A percentile compares a stretch with the other conserved stretches of the same genome.
phyloP scores from a whole-genome alignment of 176 grass and related monocot species.

The Lolium perenne region DNA sequence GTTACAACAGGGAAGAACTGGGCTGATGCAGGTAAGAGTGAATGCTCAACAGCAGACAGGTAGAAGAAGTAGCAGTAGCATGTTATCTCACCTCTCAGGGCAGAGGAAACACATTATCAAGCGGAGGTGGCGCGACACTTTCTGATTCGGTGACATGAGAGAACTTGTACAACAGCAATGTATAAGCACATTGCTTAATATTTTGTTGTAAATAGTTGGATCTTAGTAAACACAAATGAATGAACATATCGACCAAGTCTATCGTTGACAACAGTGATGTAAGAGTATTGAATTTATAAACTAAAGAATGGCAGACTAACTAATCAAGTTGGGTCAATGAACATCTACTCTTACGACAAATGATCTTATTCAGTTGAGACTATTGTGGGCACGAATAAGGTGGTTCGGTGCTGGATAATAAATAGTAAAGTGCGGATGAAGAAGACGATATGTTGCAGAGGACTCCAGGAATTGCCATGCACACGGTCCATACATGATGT shows the following conservation, averaged over 20 bases:
- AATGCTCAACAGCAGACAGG: conserved; percentile 50
- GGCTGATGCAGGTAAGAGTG: conserved; percentile 36
- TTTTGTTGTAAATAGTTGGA: no score
- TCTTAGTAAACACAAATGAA: no score
- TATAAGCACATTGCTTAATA: no score
- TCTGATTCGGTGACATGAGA: not conserved
- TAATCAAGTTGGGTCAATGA: not conserved
- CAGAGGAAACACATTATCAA: not conserved
- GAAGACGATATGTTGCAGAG: not conserved
- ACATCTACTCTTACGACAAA: not conserved
- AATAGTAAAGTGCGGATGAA: not conserved
- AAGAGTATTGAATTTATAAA: no score
- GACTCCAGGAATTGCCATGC: not conserved
- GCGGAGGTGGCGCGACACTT: not conserved
- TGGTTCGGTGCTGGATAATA: not conserved
- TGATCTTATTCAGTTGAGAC: not conserved
- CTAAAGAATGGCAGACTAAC: not conserved
- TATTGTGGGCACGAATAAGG: not conserved
- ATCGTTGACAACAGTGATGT: no score
- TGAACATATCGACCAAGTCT: no score
- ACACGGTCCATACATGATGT: not conserved
- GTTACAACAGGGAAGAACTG: no score
- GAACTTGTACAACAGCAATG: no score
- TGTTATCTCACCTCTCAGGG: conserved; percentile 43
- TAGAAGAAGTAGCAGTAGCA: conserved; percentile 10